Percentiles rank a stretch among this genome's conserved stretches.
Evolutionary conservation across 805 yeast species (phyloP).

Genomic region (Candida morakotiae): DNA sequence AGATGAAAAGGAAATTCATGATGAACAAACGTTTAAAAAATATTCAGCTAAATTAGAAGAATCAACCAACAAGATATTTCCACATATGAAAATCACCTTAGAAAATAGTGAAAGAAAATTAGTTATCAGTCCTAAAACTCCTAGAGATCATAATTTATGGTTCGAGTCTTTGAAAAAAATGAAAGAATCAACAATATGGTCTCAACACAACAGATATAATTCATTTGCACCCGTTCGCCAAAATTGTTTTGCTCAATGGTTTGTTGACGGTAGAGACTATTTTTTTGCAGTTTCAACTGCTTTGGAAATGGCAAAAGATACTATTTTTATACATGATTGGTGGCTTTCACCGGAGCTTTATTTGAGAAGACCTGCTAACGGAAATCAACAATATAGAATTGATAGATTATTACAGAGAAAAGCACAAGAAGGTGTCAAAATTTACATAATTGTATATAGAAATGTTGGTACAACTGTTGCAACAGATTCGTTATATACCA

Average conservation of each 20-base stretch:
- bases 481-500: conserved; percentile 91
- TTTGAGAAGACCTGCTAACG: conserved; percentile 89
- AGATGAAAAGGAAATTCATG: conserved; percentile 38
- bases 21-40: conserved; percentile 32
- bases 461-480: conserved; percentile 92
- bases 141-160: conserved; percentile 68
- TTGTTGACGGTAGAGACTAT: conserved; percentile 94
- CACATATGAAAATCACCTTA: conserved; percentile 49
- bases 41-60: conserved; percentile 18
- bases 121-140: conserved; percentile 65
- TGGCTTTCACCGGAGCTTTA: conserved; percentile 96
- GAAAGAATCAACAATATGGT: conserved; percentile 69
- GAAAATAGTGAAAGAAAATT: conserved; percentile 78
- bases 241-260: conserved; percentile 89
- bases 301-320: conserved; percentile 19
- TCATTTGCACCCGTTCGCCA: conserved; percentile 91
- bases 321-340: conserved; percentile 95
- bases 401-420: conserved; percentile 84
- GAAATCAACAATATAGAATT: conserved; percentile 89
- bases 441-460: conserved; percentile 86
- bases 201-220: conserved; percentile 59
- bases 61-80: conserved; percentile 45
- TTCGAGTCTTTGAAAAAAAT: conserved; percentile 65
- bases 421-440: conserved; percentile 93
- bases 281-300: conserved; percentile 72